Base-by-base conservation (phyloP, 306 rosid genomes). In the Trifolium fragiferum region DNA sequence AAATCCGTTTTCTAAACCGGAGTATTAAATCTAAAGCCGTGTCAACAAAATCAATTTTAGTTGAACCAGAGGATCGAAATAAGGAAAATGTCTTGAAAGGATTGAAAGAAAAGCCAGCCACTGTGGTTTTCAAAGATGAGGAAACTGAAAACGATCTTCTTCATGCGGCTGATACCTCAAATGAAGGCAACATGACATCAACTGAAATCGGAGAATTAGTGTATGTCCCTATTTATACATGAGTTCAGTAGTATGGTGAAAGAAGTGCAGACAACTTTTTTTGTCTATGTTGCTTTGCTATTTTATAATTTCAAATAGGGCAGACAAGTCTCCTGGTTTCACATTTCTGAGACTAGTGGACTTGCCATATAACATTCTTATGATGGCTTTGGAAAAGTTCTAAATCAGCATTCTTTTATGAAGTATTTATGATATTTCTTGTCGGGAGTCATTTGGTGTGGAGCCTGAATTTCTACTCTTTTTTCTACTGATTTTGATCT, bases 1-100 rank as follows among this genome's bases (percentile, higher is more conserved):
- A 82, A 84, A 57, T 90, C 30, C 95, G 90, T 75, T 94, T 91
- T 74, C 76, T 84, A 33, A 83, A 82, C 76, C 88, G 78, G 76
- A 94, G 87, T 79, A 41, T 68, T 35, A 94, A 88, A 82, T 65
- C 84, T 25, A 82, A 86, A 46, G 79, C 65, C 12, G 61, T 8
- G n/a, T 57, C 84, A 50, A 71, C 75, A 75, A 73, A 72, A 40
- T 60, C 82, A 46, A 10, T 66, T 51, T 57, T 47, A 75, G 70
- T 73, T 71, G 84, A 80, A 67, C 78, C 87, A 21, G 89, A 86
- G 69, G 78, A 25, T 67, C 78, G 86, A 30, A 61, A 68, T 15
- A 57, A 82, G 67, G 86, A 87, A 69, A 59, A 80, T 81, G 44
- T 21, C 50, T 66, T 72, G 33, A 76, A 82, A 72, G 60, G 73